Conservation (phyloP, 352 stramenopile genomes). For the Globisporangium parvum region DNA sequence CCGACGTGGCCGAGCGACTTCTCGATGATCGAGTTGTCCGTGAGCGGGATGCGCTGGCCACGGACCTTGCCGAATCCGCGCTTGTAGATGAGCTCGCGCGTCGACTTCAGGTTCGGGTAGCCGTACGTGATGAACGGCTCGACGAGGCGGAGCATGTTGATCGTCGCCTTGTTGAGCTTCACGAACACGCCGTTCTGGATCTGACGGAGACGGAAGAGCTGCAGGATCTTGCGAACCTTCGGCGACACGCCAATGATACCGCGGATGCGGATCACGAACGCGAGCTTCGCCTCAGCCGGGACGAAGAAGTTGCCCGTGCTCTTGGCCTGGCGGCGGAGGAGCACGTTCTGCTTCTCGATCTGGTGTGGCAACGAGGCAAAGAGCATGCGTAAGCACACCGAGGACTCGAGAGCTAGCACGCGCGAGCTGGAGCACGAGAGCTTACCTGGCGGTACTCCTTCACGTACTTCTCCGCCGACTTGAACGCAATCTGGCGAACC, state of each 20-base stretch:
- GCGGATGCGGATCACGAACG: constrained; percentile 97
- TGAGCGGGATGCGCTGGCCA: constrained; percentile 97
- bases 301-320: constrained; percentile 95
- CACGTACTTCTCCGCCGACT: constrained; percentile 97
- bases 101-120: constrained; percentile 96
- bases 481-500: constrained; percentile 89
- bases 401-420: too few relatives aligned
- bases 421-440: too few relatives aligned
- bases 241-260: constrained; percentile 96
- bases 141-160: constrained; percentile 99
- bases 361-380: constrained; percentile 11
- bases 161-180: constrained; percentile 99
- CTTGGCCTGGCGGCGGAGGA: constrained; percentile 96
- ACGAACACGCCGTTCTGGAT: constrained; percentile 99
- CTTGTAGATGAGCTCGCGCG: constrained; percentile 99
- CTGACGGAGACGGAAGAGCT: constrained; percentile 98
- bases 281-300: constrained; percentile 96
- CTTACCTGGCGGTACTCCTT: constrained; percentile 95
- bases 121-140: constrained; percentile 99
- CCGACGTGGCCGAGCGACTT: constrained; percentile 92
- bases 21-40: constrained; percentile 96
- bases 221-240: constrained; percentile 97
- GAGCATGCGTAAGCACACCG: too few relatives aligned
- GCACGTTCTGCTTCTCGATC: constrained; percentile 91
- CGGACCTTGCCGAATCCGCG: constrained; percentile 98